A percentile compares a stretch with the other conserved stretches of the same genome.
Evolutionary conservation across 495 filamentous ascomycete species (phyloP).

Genomic region (Sordaria brevicollis): DNA sequence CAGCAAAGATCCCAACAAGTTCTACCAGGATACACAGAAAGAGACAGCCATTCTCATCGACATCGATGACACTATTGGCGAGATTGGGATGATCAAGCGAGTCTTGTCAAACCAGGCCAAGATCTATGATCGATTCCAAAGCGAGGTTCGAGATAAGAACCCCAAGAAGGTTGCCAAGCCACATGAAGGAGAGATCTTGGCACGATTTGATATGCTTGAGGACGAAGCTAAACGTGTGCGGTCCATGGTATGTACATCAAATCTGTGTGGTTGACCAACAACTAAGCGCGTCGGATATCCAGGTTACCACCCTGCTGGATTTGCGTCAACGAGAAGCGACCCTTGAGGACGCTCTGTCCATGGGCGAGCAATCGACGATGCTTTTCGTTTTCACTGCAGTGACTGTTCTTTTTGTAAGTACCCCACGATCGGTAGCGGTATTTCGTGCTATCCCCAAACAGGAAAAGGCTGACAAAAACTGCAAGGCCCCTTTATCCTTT

Average conservation of each 20-base stretch:
- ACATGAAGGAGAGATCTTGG: not conserved
- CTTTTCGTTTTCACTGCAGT: conserved; percentile 6
- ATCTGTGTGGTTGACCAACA: not conserved
- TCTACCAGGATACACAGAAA: conserved; percentile 3
- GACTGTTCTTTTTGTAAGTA: conserved; percentile 2
- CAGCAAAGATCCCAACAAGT: conserved; percentile 4
- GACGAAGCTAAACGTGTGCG: conserved; percentile 1
- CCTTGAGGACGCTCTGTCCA: conserved; percentile 1
- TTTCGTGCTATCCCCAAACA: not conserved
- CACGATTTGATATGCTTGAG: conserved; percentile 2
- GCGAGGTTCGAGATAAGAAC: not conserved
- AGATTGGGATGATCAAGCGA: conserved; percentile 7
- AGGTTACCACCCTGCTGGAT: not conserved
- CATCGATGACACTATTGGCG: conserved; percentile 3
- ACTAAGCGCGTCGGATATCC: not conserved
- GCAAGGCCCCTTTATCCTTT: conserved; percentile 5
- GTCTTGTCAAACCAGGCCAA: not conserved
- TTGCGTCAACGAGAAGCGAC: conserved; percentile 2
- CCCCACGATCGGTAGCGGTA: not conserved
- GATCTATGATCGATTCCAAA: not conserved
- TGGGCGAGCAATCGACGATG: conserved; percentile 7
- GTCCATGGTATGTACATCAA: not conserved
- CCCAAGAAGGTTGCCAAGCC: not conserved
- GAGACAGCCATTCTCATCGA: conserved; percentile 1
- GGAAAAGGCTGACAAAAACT: not conserved